A percentile compares a stretch with the other conserved stretches of the same genome.
Conservation (phyloP, 2,329 filamentous ascomycete genomes). For the Metarhizium anisopliae region DNA sequence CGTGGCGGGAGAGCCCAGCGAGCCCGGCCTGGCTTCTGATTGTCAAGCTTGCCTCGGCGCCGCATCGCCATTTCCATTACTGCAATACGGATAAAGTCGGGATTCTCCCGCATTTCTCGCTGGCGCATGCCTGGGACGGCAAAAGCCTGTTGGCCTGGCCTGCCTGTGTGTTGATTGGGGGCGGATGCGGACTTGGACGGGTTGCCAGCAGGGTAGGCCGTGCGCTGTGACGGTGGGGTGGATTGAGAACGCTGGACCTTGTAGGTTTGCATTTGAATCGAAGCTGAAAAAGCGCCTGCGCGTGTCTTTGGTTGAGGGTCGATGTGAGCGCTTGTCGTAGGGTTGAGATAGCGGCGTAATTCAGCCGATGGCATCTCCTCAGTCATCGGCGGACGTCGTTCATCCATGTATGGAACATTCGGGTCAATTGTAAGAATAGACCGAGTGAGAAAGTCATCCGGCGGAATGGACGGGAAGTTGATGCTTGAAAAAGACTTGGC, state of each 20-base stretch:
- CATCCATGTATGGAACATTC: slow-evolving; percentile 57
- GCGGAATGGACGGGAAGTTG: slow-evolving; percentile 53
- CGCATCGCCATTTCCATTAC: slow-evolving; percentile 68
- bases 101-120: slow-evolving; percentile 60
- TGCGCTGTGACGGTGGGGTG: slow-evolving; percentile 21
- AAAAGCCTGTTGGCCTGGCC: slow-evolving; percentile 21
- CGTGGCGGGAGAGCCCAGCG: slow-evolving; percentile 60
- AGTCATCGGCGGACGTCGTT: slow-evolving; percentile 52
- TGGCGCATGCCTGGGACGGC: slow-evolving; percentile 43
- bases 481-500: slow-evolving; percentile 55
- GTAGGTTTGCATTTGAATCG: slow-evolving; percentile 66
- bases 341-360: slow-evolving; percentile 59
- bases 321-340: slow-evolving; percentile 36
- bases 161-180: slow-evolving; percentile 14
- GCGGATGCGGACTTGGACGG: not conserved
- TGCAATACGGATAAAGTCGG: slow-evolving; percentile 61
- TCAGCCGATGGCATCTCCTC: slow-evolving; percentile 58
- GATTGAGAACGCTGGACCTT: slow-evolving; percentile 44
- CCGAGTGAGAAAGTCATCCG: slow-evolving; percentile 58
- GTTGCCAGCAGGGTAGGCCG: slow-evolving; percentile 14
- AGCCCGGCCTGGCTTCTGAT: slow-evolving; percentile 57
- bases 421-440: slow-evolving; percentile 61
- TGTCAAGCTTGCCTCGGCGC: slow-evolving; percentile 55
- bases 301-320: slow-evolving; percentile 20
- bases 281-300: slow-evolving; percentile 44